These are phyloP conservation scores for Spinellus fusiger DNA, from an alignment of 192 early-diverging fungal species.

Conservation along the genomic window DNA sequence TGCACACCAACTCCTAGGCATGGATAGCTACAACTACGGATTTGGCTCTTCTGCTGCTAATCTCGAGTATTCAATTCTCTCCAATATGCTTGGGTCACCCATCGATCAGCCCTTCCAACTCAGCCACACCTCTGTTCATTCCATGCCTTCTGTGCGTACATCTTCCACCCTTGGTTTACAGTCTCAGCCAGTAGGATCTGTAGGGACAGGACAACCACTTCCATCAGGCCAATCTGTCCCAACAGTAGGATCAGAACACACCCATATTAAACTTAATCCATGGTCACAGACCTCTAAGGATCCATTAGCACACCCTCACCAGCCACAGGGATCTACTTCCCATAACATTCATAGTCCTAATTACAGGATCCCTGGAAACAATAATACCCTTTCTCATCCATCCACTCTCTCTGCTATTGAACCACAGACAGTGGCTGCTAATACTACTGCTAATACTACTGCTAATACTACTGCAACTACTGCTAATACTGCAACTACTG, in stretches of 20 bases:
- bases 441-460: neutral
- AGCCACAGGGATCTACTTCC: no score
- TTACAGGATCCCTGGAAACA: no score
- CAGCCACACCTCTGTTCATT: neutral
- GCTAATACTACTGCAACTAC: neutral
- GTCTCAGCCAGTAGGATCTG: no score
- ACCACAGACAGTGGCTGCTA: neutral
- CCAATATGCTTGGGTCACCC: slow-evolving; percentile 80
- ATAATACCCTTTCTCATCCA: neutral
- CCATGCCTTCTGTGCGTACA: no score
- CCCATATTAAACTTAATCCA: no score
- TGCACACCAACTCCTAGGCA: neutral
- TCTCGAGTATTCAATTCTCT: slow-evolving; percentile 84
- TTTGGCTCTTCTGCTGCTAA: slow-evolving; percentile 89
- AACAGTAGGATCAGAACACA: no score
- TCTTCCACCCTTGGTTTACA: no score
- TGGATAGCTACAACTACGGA: slow-evolving; percentile 37
- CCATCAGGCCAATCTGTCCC: no score
- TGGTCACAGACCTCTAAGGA: no score
- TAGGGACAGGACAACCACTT: no score
- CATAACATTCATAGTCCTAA: no score
- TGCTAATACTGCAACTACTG: neutral
- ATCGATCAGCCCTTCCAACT: slow-evolving; percentile 10
- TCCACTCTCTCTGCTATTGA: neutral
- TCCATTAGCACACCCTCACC: no score